Conservation (phyloP, 768 basidiomycete genomes). For the Suillus decipiens region DNA sequence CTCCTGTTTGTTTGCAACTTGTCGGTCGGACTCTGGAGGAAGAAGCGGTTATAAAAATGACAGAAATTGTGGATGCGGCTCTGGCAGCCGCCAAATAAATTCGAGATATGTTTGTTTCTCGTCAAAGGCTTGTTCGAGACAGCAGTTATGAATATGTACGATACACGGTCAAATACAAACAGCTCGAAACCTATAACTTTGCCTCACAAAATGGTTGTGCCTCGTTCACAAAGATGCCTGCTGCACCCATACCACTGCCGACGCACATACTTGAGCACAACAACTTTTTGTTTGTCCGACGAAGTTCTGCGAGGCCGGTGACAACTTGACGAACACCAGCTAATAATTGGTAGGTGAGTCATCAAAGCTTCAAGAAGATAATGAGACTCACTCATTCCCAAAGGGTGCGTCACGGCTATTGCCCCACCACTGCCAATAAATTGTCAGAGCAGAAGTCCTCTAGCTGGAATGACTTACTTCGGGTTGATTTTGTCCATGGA, state of each 20-base stretch:
- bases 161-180: slow-evolving; percentile 6
- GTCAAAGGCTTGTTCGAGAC: not conserved
- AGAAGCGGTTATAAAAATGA: slow-evolving; percentile 71
- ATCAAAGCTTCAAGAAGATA: slow-evolving; percentile 10
- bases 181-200: slow-evolving; percentile 24
- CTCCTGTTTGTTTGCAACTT: slow-evolving; percentile 66
- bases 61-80: slow-evolving; percentile 62
- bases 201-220: slow-evolving; percentile 25
- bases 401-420: slow-evolving; percentile 79
- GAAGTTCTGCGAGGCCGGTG: slow-evolving; percentile 83
- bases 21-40: slow-evolving; percentile 73
- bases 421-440: slow-evolving; percentile 66
- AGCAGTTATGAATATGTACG: not conserved
- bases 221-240: slow-evolving; percentile 79
- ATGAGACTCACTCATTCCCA: slow-evolving; percentile 73
- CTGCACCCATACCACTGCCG: slow-evolving; percentile 90
- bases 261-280: slow-evolving; percentile 83
- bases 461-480: slow-evolving; percentile 49
- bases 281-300: slow-evolving; percentile 63
- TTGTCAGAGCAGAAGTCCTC: slow-evolving; percentile 6
- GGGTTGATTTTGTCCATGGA: slow-evolving; percentile 84
- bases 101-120: not conserved
- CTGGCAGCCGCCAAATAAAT: slow-evolving; percentile 33
- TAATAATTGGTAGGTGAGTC: slow-evolving; percentile 27
- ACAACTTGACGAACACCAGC: slow-evolving; percentile 87